Base-by-base conservation (phyloP, 306 rosid species). In the Fragaria vesca region DNA sequence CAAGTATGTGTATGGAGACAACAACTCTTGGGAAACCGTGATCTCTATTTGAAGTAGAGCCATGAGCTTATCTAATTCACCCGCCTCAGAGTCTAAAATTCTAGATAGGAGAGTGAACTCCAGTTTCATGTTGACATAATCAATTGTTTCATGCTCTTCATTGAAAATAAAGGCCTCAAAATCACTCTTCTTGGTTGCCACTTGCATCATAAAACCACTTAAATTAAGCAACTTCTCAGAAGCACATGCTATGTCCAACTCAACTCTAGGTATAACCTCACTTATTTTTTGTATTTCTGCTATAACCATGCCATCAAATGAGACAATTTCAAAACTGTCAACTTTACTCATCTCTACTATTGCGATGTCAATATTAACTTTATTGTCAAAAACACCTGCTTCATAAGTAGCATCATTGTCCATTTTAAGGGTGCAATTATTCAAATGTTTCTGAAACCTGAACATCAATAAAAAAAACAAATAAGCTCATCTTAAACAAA, bases 191-290 rank as follows among this genome's bases (percentile, higher is more conserved):
- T 78, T 78, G 12, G 91, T 87, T 30, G 89, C 97, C 76, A 93
- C 83, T 60, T 79, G 88, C 97, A 93, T 93, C 90, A 84, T 78
- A 45, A 91, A 87, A 69, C 85, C 89, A 72, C 71, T 84, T 76
- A 93, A 76, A 83, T 95, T 92, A 30, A 85, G 80, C 42, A 92
- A 81, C 79, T 93, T 95, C 91, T 95, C 99, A 6, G 91, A 91
- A 76, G 83, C 88, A 77, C 89, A 85, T 2, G 90, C 96, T 16
- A 89, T 42, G 79, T 77, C 82, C 51, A 92, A 77, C 71, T 94
- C 91, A 72, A 94, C 70, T 76, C 84, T 69, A 3, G 84, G 81
- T 61, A 86, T 40, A 61, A 77, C 69, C 75, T 79, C 89, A 5
- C 81, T 69, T 60, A 66, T 81, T 73, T 79, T 73, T 69, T 76